Base-by-base conservation (phyloP, 2,329 filamentous ascomycete species). In the Hymenoscyphus repandus region DNA sequence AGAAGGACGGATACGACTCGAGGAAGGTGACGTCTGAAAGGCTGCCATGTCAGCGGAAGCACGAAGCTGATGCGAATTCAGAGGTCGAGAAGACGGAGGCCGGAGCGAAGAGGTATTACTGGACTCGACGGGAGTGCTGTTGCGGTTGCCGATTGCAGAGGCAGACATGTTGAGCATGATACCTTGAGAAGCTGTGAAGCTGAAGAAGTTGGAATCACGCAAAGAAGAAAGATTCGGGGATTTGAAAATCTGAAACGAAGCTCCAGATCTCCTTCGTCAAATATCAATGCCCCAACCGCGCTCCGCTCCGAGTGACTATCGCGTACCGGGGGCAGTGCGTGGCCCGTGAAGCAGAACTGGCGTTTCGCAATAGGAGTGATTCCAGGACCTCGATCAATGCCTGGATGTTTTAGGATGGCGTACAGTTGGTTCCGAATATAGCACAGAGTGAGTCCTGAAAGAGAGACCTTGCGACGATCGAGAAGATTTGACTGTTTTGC, bases 41-140 rank as follows among this genome's bases (percentile, higher is more conserved):
- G 85, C 85, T 56, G 90, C 88, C 88, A 97, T 95, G 69, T 99
- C 93, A 64, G 93, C 92, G 47, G 93, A 99, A 42, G 91, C 90
- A 64, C 93, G 90, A 57, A 99, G 83, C 68, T 93, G 88, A 70
- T 92, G 88, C 55, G 86, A 80, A 54, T 84, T 88, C 62, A 95
- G 76, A 40, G 85, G 80, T 62, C 92, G 82, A 58, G 91, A 86
- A 38, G 84, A 79, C 44, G 90, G 88, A 43, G 91, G 89, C 55
- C 92, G 87, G 64, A 96, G 84, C 58, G 89, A 84, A 47, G 85
- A 86, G 54, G 88, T 83, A 65, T 84, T 90, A 62, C 85, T 86
- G 48, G 87, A 89, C 75, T 97, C 93, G 49, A 64, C 60, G 17
- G 93, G 93, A 41, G 92, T 97, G 78, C 91, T 97, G 74, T 97